Evolutionary conservation across 177 flowering plant genomes (phyloP).

Genomic region (Telopea speciosissima): DNA sequence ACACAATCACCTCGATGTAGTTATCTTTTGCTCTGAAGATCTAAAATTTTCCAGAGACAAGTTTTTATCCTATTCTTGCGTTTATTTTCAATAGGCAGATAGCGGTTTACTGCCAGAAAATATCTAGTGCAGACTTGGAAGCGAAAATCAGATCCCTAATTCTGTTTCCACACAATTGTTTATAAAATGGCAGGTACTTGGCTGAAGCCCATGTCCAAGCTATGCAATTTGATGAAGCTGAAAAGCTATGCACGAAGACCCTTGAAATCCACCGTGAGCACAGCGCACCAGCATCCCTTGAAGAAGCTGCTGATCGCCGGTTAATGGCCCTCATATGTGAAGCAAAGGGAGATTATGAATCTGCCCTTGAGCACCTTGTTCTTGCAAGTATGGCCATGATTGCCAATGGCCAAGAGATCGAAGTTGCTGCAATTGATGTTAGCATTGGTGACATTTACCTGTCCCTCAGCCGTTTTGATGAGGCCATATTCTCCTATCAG

Average conservation of each 20-base stretch:
- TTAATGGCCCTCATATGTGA: constrained; percentile 92
- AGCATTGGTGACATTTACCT: constrained; percentile 87
- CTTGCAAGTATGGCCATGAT: constrained; percentile 97
- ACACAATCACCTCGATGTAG: neutral
- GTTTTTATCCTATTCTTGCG: neutral
- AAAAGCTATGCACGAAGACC: constrained; percentile 72
- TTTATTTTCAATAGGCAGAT: no score
- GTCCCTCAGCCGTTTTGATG: constrained; percentile 80
- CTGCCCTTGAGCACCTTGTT: constrained; percentile 95
- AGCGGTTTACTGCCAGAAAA: neutral
- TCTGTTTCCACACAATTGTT: neutral
- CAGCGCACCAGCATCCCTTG: constrained; percentile 86
- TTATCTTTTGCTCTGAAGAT: no score
- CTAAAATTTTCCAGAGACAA: no score
- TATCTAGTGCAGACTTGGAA: no score
- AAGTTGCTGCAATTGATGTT: constrained; percentile 90
- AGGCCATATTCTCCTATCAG: constrained; percentile 93
- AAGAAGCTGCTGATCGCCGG: constrained; percentile 96
- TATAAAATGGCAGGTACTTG: constrained; percentile 54
- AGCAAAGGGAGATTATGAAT: constrained; percentile 87
- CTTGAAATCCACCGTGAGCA: constrained; percentile 90
- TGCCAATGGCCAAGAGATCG: constrained; percentile 79
- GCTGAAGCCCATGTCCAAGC: constrained; percentile 97
- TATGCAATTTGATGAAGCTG: constrained; percentile 94
- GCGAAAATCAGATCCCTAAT: neutral